Base-by-base conservation (phyloP, 2,329 filamentous ascomycete species). In the Seiridium unicorne region DNA sequence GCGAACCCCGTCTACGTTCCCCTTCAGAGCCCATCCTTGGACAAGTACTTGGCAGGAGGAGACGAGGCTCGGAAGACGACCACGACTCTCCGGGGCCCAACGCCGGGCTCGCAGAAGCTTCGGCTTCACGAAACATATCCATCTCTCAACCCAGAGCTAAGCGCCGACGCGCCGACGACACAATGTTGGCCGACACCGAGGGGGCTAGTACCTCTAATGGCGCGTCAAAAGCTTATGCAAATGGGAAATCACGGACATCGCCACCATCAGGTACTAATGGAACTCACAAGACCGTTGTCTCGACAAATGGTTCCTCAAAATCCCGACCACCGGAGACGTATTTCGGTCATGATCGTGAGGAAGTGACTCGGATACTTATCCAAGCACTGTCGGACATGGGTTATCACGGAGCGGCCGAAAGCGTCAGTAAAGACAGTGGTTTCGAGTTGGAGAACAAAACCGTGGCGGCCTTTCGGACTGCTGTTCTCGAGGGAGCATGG, bases 341-440 rank as follows among this genome's bases (percentile, higher is more conserved):
- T 73, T 89, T 88, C 70, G 93, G 93, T 18, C 94, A 98, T 72
- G 87, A 95, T 71, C 87, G 92, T 72, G 93, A 97, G 79, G 94
- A 99, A 77, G 89, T 98, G 49, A 96, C 94, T 4, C 84, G 95
- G 58, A 90, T 98, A 64, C 77, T 99, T 68, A 95, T 99, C 69
- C 95, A 99, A 75, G 91, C 93, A 42, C 78, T 99, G 64, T 86
- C 88, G 32, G 94, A 97, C 73, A 83, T 99, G 78, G 95, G 95
- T 2, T 97, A 98, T 71, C 81, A 87, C 61, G 80, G 81, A 10
- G 91, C 94, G 10, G 94, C 95, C 32, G 82, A 86, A 49, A 87
- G 84, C 62, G 80, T 99, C 60, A 89, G 86, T 69, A 82, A 84
- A 62, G 91, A 96, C 74, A 98, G 94, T 70, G 93, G 93, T 1